Conservation (phyloP, 2,329 filamentous ascomycete genomes). For the Monosporascus sp. region DNA sequence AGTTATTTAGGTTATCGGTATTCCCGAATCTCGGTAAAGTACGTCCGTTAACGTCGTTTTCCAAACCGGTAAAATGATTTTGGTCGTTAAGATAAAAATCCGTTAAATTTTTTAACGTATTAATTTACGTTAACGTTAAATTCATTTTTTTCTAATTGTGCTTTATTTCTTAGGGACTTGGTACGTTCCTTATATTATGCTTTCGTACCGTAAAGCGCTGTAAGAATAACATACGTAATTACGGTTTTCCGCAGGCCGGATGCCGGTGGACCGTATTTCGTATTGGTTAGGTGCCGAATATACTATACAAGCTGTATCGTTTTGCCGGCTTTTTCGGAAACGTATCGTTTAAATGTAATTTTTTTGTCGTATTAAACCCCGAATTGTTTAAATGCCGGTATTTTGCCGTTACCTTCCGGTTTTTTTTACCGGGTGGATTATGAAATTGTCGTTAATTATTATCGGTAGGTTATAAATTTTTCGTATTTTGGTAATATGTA, state of each 20-base stretch:
- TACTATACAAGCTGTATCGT: neutral
- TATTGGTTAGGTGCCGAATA: neutral
- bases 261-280: neutral
- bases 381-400: neutral
- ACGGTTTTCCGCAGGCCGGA: neutral
- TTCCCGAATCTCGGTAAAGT: neutral
- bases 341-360: neutral
- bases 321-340: neutral
- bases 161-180: neutral
- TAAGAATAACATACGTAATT: neutral
- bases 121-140: neutral
- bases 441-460: too few relatives aligned
- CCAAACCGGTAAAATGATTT: neutral
- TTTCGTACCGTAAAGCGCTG: neutral
- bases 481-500: too few relatives aligned
- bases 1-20: too few relatives aligned
- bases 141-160: neutral
- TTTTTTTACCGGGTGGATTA: too few relatives aligned
- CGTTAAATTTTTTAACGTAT: neutral
- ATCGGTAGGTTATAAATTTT: too few relatives aligned
- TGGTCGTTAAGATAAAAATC: neutral
- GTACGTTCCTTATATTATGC: neutral
- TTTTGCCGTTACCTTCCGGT: neutral
- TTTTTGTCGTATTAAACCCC: neutral
- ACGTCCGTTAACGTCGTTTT: too few relatives aligned